Percentiles rank a stretch among this genome's conserved stretches.
These are phyloP conservation scores for Mortierella antarctica DNA, from an alignment of 192 early-diverging fungal genomes.

Conservation along the genomic window DNA sequence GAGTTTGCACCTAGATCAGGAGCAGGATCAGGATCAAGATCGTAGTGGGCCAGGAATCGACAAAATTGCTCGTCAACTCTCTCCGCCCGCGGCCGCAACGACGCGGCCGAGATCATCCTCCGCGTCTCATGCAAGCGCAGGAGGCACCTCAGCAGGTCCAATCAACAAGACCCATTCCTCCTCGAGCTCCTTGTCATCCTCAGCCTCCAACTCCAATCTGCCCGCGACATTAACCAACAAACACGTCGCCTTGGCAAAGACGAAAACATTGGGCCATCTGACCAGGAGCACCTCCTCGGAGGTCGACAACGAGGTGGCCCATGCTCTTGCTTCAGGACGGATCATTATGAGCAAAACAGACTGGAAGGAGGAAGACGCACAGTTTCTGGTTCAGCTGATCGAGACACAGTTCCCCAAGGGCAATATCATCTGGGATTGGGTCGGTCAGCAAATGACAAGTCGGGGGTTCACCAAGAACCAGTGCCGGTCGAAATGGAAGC, in stretches of 20 bases:
- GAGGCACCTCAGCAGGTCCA: not conserved
- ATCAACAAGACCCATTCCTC: slow-evolving; percentile 26
- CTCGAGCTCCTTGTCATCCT: slow-evolving; percentile 38
- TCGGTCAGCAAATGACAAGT: slow-evolving; percentile 48
- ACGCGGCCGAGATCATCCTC: not conserved
- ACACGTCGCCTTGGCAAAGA: slow-evolving; percentile 29
- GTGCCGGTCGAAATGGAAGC: slow-evolving; percentile 53
- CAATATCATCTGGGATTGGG: slow-evolving; percentile 56
- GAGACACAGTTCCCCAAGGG: slow-evolving; percentile 51
- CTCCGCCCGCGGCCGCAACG: not conserved
- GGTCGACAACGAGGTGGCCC: slow-evolving; percentile 45
- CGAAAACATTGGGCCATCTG: slow-evolving; percentile 42
- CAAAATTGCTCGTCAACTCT: slow-evolving; percentile 26
- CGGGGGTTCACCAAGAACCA: slow-evolving; percentile 48
- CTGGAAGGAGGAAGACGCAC: slow-evolving; percentile 52
- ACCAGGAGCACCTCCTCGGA: slow-evolving; percentile 48
- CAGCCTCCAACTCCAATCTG: slow-evolving; percentile 1
- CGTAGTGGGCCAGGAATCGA: not conserved
- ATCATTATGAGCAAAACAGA: slow-evolving; percentile 51
- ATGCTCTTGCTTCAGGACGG: slow-evolving; percentile 45
- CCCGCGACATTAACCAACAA: slow-evolving; percentile 27
- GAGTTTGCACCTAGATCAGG: slow-evolving; percentile 3
- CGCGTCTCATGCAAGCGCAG: not conserved
- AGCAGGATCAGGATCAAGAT: not conserved
- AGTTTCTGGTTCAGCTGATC: slow-evolving; percentile 41